These are phyloP conservation scores for Urtica urens DNA, from an alignment of 306 rosid species.

Conservation along the genomic window DNA sequence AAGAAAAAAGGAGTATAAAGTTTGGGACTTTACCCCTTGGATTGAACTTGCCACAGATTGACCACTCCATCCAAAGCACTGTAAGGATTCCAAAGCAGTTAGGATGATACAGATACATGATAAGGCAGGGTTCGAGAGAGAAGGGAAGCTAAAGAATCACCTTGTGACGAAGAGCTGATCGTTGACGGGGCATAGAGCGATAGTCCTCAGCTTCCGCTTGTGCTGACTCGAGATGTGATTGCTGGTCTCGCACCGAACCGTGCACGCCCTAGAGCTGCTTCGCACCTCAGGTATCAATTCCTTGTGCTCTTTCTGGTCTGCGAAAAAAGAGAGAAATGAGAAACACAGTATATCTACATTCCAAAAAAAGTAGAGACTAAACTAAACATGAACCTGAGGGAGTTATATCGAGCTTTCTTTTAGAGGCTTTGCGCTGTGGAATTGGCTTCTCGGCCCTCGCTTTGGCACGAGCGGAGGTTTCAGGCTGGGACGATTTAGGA, in stretches of 20 bases:
- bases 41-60: slow-evolving; percentile 63
- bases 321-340: slow-evolving; percentile 12
- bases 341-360: not conserved
- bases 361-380: slow-evolving; percentile 3
- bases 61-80: slow-evolving; percentile 80
- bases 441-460: too few relatives aligned
- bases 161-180: slow-evolving; percentile 84
- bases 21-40: slow-evolving; percentile 40
- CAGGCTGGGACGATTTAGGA: slow-evolving; percentile 36
- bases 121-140: not conserved
- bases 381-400: not conserved
- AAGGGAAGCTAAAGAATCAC: too few relatives aligned
- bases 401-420: too few relatives aligned
- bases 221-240: slow-evolving; percentile 76
- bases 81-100: slow-evolving; percentile 36
- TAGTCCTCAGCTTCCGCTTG: slow-evolving; percentile 80
- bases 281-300: slow-evolving; percentile 46
- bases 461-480: slow-evolving; percentile 21
- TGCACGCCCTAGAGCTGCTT: slow-evolving; percentile 29
- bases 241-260: slow-evolving; percentile 42
- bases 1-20: not conserved
- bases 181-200: slow-evolving; percentile 66
- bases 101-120: not conserved
- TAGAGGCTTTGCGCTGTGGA: too few relatives aligned
- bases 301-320: slow-evolving; percentile 76